Percentiles rank a stretch among this genome's conserved stretches.
Evolutionary conservation across 1,139 yeast genomes (phyloP).

Genomic region (Zygosaccharomyces sapae): DNA sequence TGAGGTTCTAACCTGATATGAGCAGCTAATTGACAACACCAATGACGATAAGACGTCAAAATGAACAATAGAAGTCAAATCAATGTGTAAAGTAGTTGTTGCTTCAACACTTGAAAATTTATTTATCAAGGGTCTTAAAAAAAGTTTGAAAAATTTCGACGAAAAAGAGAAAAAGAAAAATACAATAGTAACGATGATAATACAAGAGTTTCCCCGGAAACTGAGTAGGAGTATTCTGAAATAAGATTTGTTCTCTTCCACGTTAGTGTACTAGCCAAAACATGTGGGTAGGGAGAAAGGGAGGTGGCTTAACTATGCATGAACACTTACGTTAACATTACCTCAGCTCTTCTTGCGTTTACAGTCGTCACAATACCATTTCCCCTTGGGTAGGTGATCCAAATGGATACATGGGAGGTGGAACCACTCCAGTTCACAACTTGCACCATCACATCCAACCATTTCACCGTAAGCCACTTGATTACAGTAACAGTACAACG

Average conservation of each 20-base stretch:
- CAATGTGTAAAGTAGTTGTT: not conserved
- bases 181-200: not conserved
- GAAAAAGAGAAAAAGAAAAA: conserved; percentile 2
- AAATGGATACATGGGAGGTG: conserved; percentile 94
- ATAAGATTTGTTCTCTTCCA: not conserved
- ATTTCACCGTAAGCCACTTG: conserved; percentile 97
- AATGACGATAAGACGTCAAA: not conserved
- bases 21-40: too few species aligned
- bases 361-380: conserved; percentile 97
- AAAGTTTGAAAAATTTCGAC: not conserved
- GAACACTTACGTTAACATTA: too few species aligned
- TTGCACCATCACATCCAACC: conserved; percentile 97
- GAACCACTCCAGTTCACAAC: conserved; percentile 94
- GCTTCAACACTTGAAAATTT: not conserved
- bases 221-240: not conserved
- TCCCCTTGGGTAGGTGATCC: conserved; percentile 86
- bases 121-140: not conserved
- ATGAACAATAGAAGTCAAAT: not conserved
- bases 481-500: conserved; percentile 91
- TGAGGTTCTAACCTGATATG: too few species aligned
- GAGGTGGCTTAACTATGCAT: too few species aligned
- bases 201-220: not conserved
- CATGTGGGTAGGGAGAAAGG: too few species aligned
- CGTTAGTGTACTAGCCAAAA: not conserved
- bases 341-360: conserved; percentile 12